Evolutionary conservation across 805 yeast species (phyloP).

Genomic region (Candida corydali): DNA sequence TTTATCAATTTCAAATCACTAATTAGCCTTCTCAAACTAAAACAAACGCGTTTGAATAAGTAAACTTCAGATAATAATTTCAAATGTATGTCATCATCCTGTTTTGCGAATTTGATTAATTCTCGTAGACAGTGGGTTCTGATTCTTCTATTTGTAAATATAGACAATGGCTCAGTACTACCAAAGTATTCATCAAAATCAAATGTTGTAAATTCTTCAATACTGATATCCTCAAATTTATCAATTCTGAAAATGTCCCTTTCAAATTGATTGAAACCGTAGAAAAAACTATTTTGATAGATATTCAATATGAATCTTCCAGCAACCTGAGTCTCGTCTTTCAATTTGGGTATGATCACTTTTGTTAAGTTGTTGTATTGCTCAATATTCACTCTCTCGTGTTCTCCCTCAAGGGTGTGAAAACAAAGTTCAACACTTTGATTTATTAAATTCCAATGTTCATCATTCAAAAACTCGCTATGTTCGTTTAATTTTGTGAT

Average conservation of each 20-base stretch:
- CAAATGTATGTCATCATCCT: constrained; percentile 14
- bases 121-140: constrained; percentile 53
- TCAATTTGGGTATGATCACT: constrained; percentile 38
- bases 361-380: constrained; percentile 42
- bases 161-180: constrained; percentile 48
- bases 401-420: constrained; percentile 17
- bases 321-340: constrained; percentile 20
- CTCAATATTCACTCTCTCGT: constrained; percentile 33
- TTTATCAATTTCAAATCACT: constrained; percentile 59
- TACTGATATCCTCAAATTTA: constrained; percentile 23
- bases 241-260: constrained; percentile 17
- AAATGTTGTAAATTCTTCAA: constrained; percentile 34
- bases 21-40: constrained; percentile 58
- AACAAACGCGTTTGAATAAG: constrained; percentile 54
- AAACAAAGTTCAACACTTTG: constrained; percentile 40
- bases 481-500: constrained; percentile 25
- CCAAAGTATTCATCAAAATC: constrained; percentile 55
- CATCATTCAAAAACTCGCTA: constrained; percentile 11
- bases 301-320: constrained; percentile 44
- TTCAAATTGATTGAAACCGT: constrained; percentile 55
- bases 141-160: constrained; percentile 42
- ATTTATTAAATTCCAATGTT: constrained; percentile 40
- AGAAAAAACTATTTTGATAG: constrained; percentile 58
- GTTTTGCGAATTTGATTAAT: constrained; percentile 39
- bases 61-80: constrained; percentile 24